Conservation (phyloP, 495 filamentous ascomycete species). For the Chaetomidium leptoderma region DNA sequence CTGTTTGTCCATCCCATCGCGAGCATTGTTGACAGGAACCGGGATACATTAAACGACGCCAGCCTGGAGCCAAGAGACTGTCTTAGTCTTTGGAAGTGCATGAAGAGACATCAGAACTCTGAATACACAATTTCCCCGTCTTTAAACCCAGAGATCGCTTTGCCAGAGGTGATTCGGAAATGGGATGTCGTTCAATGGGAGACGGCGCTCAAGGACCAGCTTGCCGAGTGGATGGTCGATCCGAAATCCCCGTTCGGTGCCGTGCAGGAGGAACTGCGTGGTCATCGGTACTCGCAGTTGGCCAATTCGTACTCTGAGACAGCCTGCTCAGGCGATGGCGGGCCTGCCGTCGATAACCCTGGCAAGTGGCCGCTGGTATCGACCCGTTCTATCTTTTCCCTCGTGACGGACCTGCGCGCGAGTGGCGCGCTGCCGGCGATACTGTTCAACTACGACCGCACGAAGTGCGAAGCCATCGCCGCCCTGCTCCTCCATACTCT, state of each 20-base stretch:
- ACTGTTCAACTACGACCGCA: constrained; percentile 71
- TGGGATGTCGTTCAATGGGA: constrained; percentile 64
- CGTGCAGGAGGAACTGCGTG: constrained; percentile 43
- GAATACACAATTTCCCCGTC: constrained; percentile 42
- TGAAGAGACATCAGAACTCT: constrained; percentile 50
- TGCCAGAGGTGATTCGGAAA: constrained; percentile 49
- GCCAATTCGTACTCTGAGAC: background rate
- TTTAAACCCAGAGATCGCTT: constrained; percentile 46
- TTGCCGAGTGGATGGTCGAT: constrained; percentile 59
- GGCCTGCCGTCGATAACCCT: background rate
- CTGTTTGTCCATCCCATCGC: constrained; percentile 65
- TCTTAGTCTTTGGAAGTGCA: constrained; percentile 55
- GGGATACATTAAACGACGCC: constrained; percentile 53
- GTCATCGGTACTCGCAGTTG: constrained; percentile 9
- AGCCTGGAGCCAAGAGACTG: constrained; percentile 69
- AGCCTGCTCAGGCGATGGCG: background rate
- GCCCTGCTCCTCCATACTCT: constrained; percentile 47
- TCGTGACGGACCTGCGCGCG: constrained; percentile 58
- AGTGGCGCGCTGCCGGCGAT: constrained; percentile 66
- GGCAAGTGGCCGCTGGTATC: constrained; percentile 3
- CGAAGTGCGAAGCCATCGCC: constrained; percentile 56
- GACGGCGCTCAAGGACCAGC: constrained; percentile 51
- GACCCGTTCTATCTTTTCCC: constrained; percentile 48
- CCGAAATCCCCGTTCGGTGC: constrained; percentile 56
- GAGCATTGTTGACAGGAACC: constrained; percentile 57